Evolutionary conservation across 2,329 filamentous ascomycete genomes (phyloP).

Genomic region (Beauveria asiatica): DNA sequence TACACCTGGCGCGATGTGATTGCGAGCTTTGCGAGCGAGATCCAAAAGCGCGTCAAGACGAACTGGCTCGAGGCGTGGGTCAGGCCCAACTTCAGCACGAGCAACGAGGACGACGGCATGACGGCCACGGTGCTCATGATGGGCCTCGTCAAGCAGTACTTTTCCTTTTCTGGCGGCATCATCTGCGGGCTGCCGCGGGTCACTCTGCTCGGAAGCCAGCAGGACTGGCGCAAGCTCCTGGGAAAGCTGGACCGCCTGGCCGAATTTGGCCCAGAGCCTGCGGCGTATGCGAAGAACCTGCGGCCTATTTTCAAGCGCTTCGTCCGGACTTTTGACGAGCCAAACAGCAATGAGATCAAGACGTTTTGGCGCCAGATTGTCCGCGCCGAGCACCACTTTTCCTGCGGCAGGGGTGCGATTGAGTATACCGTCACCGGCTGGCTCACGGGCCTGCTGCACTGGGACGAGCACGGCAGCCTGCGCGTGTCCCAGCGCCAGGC

Average conservation of each 20-base stretch:
- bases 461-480: constrained; percentile 27
- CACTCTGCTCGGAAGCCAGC: constrained; percentile 28
- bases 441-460: constrained; percentile 41
- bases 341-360: constrained; percentile 22
- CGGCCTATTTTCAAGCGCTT: constrained; percentile 37
- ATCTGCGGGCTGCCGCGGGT: constrained; percentile 36
- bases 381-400: constrained; percentile 22
- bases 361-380: constrained; percentile 38
- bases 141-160: constrained; percentile 34
- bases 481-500: constrained; percentile 11
- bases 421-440: constrained; percentile 36
- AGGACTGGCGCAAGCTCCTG: constrained; percentile 33
- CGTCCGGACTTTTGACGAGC: constrained; percentile 34
- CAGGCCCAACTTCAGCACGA: constrained; percentile 34
- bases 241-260: constrained; percentile 33
- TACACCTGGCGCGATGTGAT: constrained; percentile 21
- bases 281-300: constrained; percentile 29
- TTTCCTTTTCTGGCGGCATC: constrained; percentile 27
- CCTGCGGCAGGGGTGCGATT: constrained; percentile 21
- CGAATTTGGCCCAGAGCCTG: constrained; percentile 35
- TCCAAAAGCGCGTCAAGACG: constrained; percentile 30
- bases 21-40: constrained; percentile 29
- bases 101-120: constrained; percentile 27
- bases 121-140: constrained; percentile 36
- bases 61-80: constrained; percentile 34